Conservation (phyloP, 768 basidiomycete genomes). For the Russula griseocarnosa region DNA sequence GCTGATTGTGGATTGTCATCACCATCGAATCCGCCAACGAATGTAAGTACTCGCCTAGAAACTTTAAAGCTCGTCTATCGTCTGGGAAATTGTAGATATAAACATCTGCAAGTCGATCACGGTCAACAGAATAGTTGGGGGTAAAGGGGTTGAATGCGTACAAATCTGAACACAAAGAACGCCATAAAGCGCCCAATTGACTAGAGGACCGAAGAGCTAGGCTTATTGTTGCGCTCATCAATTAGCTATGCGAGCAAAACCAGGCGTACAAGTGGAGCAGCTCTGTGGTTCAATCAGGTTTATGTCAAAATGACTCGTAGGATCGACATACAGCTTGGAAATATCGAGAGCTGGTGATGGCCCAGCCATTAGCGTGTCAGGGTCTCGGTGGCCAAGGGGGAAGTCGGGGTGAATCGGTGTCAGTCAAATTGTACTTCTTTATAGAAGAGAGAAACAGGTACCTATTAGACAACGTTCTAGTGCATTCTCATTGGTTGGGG, state of each 20-base stretch:
- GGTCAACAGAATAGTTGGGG: not conserved
- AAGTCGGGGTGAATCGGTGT: not conserved
- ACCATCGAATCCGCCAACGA: not conserved
- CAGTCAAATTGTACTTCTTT: not conserved
- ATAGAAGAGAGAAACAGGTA: not conserved
- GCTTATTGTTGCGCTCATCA: not conserved
- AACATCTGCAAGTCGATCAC: not conserved
- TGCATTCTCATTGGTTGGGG: not conserved
- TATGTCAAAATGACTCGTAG: not conserved
- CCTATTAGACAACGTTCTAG: not conserved
- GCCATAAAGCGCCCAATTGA: conserved; percentile 34
- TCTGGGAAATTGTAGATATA: conserved; percentile 3
- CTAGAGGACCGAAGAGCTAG: conserved; percentile 21
- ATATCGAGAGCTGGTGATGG: not conserved
- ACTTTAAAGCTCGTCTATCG: not conserved
- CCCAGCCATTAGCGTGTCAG: not conserved
- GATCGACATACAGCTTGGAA: not conserved
- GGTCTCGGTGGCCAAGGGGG: not conserved
- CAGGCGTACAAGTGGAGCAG: conserved; percentile 3
- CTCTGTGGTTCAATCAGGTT: not conserved
- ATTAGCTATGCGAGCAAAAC: not conserved
- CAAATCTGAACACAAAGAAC: conserved; percentile 34
- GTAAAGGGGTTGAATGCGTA: conserved; percentile 7
- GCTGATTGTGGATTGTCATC: not conserved
- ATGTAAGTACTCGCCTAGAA: not conserved